Percentiles rank a stretch among this genome's conserved stretches.
Conservation (phyloP, 306 rosid genomes). For the Clitoria ternatea region DNA sequence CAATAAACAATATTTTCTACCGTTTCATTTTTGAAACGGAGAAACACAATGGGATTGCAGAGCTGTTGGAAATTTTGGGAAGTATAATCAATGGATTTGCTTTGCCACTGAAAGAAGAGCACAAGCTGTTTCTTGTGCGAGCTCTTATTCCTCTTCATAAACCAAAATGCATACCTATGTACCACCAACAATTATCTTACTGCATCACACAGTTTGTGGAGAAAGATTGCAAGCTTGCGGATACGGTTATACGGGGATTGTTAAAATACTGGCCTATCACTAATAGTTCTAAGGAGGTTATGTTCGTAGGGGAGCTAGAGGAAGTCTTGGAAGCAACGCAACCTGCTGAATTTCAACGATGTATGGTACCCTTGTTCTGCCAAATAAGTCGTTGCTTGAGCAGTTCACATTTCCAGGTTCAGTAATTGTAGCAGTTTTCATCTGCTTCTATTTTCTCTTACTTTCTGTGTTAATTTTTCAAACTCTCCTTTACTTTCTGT, state of each 20-base stretch:
- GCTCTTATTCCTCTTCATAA: conserved; percentile 96
- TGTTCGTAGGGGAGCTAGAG: conserved; percentile 97
- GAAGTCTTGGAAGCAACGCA: conserved; percentile 97
- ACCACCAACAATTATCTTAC: conserved; percentile 95
- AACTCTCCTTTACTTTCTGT: too few relatives aligned
- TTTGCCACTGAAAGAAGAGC: conserved; percentile 96
- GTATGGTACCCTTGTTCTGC: conserved; percentile 83
- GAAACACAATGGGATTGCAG: conserved; percentile 96
- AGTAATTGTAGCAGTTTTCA: conserved; percentile 24
- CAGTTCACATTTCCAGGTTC: conserved; percentile 97
- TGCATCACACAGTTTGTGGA: conserved; percentile 93
- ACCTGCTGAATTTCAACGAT: conserved; percentile 87
- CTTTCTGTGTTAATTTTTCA: conserved; percentile 8
- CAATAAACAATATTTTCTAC: conserved; percentile 87
- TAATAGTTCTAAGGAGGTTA: conserved; percentile 95
- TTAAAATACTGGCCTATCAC: conserved; percentile 94
- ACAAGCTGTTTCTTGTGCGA: conserved; percentile 89
- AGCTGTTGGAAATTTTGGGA: conserved; percentile 89
- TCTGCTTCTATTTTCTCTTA: conserved; percentile 20
- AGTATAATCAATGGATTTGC: conserved; percentile 98
- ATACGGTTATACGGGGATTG: conserved; percentile 84
- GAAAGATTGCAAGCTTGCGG: conserved; percentile 99
- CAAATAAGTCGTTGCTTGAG: conserved; percentile 82
- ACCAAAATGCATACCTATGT: conserved; percentile 86
- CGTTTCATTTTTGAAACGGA: conserved; percentile 91